These are phyloP conservation scores for Candida montana DNA, from an alignment of 805 yeast species.

Conservation along the genomic window DNA sequence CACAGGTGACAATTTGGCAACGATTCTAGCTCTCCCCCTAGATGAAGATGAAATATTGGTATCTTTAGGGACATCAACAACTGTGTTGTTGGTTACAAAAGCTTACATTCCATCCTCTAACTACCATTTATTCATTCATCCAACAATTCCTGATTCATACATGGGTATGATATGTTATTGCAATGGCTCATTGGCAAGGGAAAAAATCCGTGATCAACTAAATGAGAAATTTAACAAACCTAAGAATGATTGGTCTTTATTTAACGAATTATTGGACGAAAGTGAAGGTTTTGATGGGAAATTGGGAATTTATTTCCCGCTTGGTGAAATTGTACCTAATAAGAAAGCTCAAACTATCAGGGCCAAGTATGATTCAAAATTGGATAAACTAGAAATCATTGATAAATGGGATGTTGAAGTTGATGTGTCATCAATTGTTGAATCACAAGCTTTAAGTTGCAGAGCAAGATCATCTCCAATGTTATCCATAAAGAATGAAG, in stretches of 20 bases:
- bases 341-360: constrained; percentile 59
- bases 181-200: constrained; percentile 86
- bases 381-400: constrained; percentile 27
- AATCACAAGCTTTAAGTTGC: constrained; percentile 83
- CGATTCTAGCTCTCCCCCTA: constrained; percentile 77
- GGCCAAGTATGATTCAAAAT: constrained; percentile 33
- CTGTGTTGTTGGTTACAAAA: constrained; percentile 76
- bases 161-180: constrained; percentile 97
- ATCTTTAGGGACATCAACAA: constrained; percentile 89
- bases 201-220: constrained; percentile 59
- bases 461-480: constrained; percentile 75
- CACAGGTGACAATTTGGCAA: constrained; percentile 90
- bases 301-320: constrained; percentile 79
- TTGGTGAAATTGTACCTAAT: constrained; percentile 89
- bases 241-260: constrained; percentile 51
- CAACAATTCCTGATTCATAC: constrained; percentile 66
- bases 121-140: constrained; percentile 84
- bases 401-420: constrained; percentile 45
- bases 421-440: constrained; percentile 76
- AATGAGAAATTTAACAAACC: constrained; percentile 38
- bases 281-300: constrained; percentile 31
- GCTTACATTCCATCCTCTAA: constrained; percentile 72
- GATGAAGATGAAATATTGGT: constrained; percentile 70
- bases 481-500: constrained; percentile 36
- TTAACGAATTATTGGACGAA: constrained; percentile 49